A percentile compares a stretch with the other conserved stretches of the same genome.
These are phyloP conservation scores for Fusarium sublunatum DNA, from an alignment of 2,329 filamentous ascomycete species.

Conservation along the genomic window DNA sequence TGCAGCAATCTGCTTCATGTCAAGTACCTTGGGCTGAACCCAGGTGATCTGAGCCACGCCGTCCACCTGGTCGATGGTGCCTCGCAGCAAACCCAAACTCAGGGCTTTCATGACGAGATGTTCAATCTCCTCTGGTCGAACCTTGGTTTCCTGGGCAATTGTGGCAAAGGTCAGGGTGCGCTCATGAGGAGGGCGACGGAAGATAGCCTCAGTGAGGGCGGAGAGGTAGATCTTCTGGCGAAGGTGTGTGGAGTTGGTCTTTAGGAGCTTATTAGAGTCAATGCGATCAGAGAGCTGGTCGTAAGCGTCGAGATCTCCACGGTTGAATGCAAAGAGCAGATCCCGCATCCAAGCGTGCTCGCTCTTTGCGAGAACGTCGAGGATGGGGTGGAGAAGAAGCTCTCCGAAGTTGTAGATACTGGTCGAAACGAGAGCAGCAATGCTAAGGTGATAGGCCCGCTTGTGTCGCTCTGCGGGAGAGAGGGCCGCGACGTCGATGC, in stretches of 20 bases:
- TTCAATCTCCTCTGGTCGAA: slow-evolving; percentile 91
- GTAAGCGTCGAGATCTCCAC: slow-evolving; percentile 89
- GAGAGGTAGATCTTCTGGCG: slow-evolving; percentile 99
- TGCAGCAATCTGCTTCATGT: slow-evolving; percentile 92
- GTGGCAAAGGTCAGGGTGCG: slow-evolving; percentile 91
- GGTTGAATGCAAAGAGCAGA: slow-evolving; percentile 97
- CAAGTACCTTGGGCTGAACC: slow-evolving; percentile 98
- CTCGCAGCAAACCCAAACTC: slow-evolving; percentile 87
- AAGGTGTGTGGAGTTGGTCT: slow-evolving; percentile 83
- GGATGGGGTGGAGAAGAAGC: slow-evolving; percentile 95
- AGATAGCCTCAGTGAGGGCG: slow-evolving; percentile 93
- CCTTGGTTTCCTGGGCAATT: slow-evolving; percentile 92
- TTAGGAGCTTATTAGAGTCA: slow-evolving; percentile 80
- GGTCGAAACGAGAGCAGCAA: slow-evolving; percentile 91
- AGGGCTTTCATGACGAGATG: slow-evolving; percentile 99
- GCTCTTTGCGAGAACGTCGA: slow-evolving; percentile 79
- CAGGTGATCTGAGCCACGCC: slow-evolving; percentile 95
- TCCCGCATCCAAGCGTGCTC: slow-evolving; percentile 89
- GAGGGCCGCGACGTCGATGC: slow-evolving; percentile 84
- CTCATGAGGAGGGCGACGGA: slow-evolving; percentile 94
- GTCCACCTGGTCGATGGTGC: slow-evolving; percentile 96
- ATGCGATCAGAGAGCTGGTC: slow-evolving; percentile 86
- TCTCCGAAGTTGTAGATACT: slow-evolving; percentile 99
- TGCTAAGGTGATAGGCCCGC: slow-evolving; percentile 90
- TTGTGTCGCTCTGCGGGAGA: slow-evolving; percentile 78